These are phyloP conservation scores for Cymbopogon citratus DNA, from an alignment of 176 grass and related monocot species.

Conservation along the genomic window DNA sequence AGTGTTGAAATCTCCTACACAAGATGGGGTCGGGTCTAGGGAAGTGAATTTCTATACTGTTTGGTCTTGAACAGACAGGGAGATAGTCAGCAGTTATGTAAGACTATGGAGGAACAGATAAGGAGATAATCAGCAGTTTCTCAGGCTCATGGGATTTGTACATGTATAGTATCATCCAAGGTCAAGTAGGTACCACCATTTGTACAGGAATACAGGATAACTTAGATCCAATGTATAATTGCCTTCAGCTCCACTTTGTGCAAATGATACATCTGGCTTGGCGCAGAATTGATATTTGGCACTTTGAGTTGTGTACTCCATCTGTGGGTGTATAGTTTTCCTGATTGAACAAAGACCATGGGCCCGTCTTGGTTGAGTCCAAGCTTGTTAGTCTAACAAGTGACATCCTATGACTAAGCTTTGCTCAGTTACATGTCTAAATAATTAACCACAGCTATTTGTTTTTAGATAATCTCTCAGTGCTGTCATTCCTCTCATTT, in stretches of 20 bases:
- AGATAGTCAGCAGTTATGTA: conserved; percentile 50
- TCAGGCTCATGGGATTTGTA: not conserved
- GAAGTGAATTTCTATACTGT: conserved; percentile 3
- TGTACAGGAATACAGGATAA: not conserved
- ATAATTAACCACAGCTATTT: not conserved
- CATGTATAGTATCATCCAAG: not conserved
- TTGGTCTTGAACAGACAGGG: conserved; percentile 54
- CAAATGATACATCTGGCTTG: not conserved
- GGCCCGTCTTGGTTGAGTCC: not conserved
- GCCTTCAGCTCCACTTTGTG: not conserved
- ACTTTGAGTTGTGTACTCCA: not conserved
- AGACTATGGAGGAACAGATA: conserved; percentile 61
- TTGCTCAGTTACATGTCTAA: not conserved
- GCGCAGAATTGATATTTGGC: not conserved
- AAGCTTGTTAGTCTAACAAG: not conserved
- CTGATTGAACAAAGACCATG: not conserved
- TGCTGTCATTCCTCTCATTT: too few relatives aligned
- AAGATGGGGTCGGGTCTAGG: not conserved
- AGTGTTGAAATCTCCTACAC: not conserved
- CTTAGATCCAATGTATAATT: conserved; percentile 1
- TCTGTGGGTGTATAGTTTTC: not conserved
- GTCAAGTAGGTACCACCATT: not conserved
- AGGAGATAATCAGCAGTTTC: not conserved
- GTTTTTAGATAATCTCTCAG: too few relatives aligned
- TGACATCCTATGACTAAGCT: not conserved